Percentiles rank a stretch among this genome's conserved stretches.
Evolutionary conservation across 2,329 filamentous ascomycete genomes (phyloP).

Genomic region (Cercospora brassicicola): DNA sequence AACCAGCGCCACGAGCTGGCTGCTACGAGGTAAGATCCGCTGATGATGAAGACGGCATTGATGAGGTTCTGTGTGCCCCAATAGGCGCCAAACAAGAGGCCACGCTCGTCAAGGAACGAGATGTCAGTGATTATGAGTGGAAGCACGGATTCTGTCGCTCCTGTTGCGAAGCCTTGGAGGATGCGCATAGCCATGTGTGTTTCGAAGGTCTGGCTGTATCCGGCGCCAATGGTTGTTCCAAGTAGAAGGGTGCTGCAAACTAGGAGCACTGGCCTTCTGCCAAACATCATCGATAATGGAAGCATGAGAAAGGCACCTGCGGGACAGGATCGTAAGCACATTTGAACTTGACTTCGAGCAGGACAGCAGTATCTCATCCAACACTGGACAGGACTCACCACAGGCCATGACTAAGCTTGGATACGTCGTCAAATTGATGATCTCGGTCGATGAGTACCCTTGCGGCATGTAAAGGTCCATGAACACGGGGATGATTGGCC

Average conservation of each 20-base stretch:
- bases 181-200: slow-evolving; percentile 44
- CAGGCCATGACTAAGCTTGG: slow-evolving; percentile 45
- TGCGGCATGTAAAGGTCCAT: slow-evolving; percentile 36
- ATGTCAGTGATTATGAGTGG: slow-evolving; percentile 45
- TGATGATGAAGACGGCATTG: slow-evolving; percentile 39
- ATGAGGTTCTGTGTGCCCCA: slow-evolving; percentile 45
- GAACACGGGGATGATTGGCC: slow-evolving; percentile 41
- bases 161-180: slow-evolving; percentile 41
- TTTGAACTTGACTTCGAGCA: background rate
- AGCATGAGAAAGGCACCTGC: slow-evolving; percentile 40
- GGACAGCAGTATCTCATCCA: background rate
- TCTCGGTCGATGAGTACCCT: slow-evolving; percentile 31
- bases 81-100: slow-evolving; percentile 38
- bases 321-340: background rate
- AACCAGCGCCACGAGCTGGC: slow-evolving; percentile 46
- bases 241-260: slow-evolving; percentile 35
- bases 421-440: slow-evolving; percentile 42
- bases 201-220: slow-evolving; percentile 38
- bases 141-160: slow-evolving; percentile 45
- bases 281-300: slow-evolving; percentile 43
- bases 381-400: slow-evolving; percentile 26
- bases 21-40: slow-evolving; percentile 41
- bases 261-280: slow-evolving; percentile 44
- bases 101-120: slow-evolving; percentile 45
- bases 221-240: slow-evolving; percentile 40